Evolutionary conservation across 345 rosid species (phyloP), one percentile per base, ranked within the genome.

Genomic region (Cochlearia excelsa): DNA sequence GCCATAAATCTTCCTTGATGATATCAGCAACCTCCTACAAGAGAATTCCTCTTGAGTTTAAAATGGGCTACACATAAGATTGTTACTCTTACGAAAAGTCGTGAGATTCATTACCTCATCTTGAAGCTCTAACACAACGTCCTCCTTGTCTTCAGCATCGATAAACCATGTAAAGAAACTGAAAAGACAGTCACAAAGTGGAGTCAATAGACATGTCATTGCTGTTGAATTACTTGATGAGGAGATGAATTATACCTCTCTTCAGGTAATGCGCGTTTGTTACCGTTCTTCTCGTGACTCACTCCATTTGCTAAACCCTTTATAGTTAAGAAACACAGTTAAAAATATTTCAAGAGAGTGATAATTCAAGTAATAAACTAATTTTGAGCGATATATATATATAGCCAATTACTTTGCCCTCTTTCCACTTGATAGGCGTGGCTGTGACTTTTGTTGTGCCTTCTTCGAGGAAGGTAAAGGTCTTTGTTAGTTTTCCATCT

Each of bases 1-100:
- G 84, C 98, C 98, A 92, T 45, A 92, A 67, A 55, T 92, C 97
- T 75, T 86, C 98, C 82, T 92, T 92, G 70, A 92, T 89, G 28
- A 92, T 76, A 68, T 86, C 95, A 0, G 97, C 95, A 66, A 92
- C 65, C 96, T 88, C 95, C 77, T 77, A 66, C 43, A 57, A 54
- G 54, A 49, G 3, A 23, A 70, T 42, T 29, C 23, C 23, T 26
- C 27, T 49, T 37, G 41, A 57, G 68, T 56, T 62, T 59, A 63
- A 57, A 57, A 3, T 43, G 37, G 33, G 62, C 57, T 23, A 62
- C 54, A 37, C 38, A 51, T 9, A 46, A 7, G 8, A 16, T 16
- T 16, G 50, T 39, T 57, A 57, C 31, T 26, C 59, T 40, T 9
- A 11, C 51, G 56, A 49, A 30, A 26, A 43, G 49, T 34, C 9